Base-by-base conservation (phyloP, 2,329 filamentous ascomycete genomes). In the Fusarium sp. region DNA sequence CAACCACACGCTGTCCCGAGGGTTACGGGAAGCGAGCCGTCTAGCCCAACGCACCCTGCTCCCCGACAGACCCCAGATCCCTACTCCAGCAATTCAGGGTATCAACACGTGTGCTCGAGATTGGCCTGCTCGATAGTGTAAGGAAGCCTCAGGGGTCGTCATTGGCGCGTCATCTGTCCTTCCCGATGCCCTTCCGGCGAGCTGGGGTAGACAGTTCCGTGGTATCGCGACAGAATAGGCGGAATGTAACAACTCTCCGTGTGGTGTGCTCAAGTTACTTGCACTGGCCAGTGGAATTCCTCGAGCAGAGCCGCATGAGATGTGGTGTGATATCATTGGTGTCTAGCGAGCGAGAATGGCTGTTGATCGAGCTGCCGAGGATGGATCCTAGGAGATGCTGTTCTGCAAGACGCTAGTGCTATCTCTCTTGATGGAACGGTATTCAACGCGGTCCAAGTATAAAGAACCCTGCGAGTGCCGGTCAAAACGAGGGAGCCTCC, bases 261-360 rank as follows among this genome's bases (percentile, higher is more conserved):
- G 56, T 71, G 73, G 73, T 74, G 73, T 73, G 72, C 59, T 66
- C 23, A 53, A 47, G 48, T 16, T 27, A 60, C 23, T 23, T 23
- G 50, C 37, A 39, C 34, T 8, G 47, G 4, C 61, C 30, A 71
- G 66, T 55, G 43, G 48, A 61, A 39, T 57, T 37, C 52, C 46
- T 47, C 40, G 39, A 66, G 62, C 65, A 71, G 72, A 77, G 73
- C 66, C 70, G 65, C 74, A 72, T 39, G 41, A 64, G 61, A 78
- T 76, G 77, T 78, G 75, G 66, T 71, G 64, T 64, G 46, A 59
- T 60, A 52, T 70, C 63, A 77, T 77, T 78, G 77, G 76, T 65
- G 60, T 68, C 51, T 37, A 28, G 28, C 2, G n/a, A 23, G 23
- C 23, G 43, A 39, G 62, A 34, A 60, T 52, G 50, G 56, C 31